phyloP scores from a whole-genome alignment of 352 stramenopile species.

The Phytopythium mirpurense region DNA sequence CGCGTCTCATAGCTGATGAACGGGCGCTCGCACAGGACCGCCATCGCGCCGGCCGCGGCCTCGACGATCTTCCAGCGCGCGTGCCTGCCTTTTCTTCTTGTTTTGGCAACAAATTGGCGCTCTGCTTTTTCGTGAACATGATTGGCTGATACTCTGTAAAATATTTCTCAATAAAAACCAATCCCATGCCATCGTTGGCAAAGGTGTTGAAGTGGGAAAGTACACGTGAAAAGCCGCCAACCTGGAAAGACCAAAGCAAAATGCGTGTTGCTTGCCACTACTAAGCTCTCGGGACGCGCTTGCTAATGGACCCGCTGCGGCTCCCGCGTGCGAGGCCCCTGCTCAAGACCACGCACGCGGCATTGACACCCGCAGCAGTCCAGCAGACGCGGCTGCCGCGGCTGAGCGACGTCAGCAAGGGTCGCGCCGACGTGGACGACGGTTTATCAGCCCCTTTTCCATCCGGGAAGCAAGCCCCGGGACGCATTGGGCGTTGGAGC shows the following conservation, averaged over 20 bases:
- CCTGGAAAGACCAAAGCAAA: too few species aligned
- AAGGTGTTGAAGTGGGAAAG: constrained; percentile 6
- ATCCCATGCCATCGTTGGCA: too few species aligned
- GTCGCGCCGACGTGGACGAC: neutral
- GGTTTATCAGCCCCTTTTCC: neutral
- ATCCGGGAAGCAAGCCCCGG: neutral
- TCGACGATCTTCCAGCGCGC: neutral
- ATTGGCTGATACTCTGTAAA: too few species aligned
- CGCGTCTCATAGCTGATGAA: constrained; percentile 71
- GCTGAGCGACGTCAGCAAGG: neutral
- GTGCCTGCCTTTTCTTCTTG: neutral
- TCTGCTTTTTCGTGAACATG: too few species aligned
- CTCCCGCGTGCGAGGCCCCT: neutral
- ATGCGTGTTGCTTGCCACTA: too few species aligned
- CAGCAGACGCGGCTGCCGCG: neutral
- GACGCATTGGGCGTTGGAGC: neutral
- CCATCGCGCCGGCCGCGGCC: constrained; percentile 3
- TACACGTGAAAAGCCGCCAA: too few species aligned
- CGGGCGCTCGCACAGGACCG: constrained; percentile 31
- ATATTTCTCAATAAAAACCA: too few species aligned
- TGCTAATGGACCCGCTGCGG: neutral
- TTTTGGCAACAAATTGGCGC: neutral
- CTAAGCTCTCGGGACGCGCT: neutral
- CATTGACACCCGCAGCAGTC: neutral
- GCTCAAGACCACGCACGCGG: neutral